phyloP scores from a whole-genome alignment of 1,284 basidiomycete species.

The Microstroma glucosiphilum region DNA sequence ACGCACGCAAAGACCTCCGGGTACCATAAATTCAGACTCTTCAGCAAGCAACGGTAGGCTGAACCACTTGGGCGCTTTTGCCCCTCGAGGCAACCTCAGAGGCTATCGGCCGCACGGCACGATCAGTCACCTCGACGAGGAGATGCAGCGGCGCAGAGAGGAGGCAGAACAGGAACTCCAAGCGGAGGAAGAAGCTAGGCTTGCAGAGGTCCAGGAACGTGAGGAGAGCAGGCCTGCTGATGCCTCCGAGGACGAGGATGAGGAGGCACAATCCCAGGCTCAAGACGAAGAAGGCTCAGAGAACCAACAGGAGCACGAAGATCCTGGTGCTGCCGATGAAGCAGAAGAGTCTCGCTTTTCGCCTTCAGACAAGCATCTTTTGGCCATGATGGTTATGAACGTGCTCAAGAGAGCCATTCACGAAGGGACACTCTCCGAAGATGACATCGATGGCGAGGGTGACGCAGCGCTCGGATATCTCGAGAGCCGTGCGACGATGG shows the following conservation, averaged over 20 bases:
- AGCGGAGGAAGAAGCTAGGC: not conserved
- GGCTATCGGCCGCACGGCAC: slow-evolving; percentile 1
- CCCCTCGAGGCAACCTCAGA: not conserved
- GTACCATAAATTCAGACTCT: not conserved
- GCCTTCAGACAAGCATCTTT: not conserved
- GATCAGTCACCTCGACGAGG: not conserved
- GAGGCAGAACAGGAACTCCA: not conserved
- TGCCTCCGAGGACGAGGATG: not conserved
- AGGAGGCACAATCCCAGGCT: not conserved
- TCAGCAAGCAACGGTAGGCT: not conserved
- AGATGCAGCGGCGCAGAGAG: not conserved
- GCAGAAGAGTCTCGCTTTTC: not conserved
- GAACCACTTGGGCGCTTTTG: not conserved
- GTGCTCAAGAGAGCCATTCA: not conserved
- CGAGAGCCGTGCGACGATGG: not conserved
- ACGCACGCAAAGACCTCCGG: not conserved
- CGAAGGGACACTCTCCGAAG: not conserved
- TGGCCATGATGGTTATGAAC: not conserved
- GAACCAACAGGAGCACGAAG: not conserved
- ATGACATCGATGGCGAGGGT: not conserved
- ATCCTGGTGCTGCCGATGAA: not conserved
- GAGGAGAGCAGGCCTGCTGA: slow-evolving; percentile 6
- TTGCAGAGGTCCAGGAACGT: not conserved
- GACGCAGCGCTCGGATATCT: not conserved
- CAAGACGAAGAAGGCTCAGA: not conserved